Percentiles rank a stretch among this genome's conserved stretches.
Conservation (phyloP, 1,284 basidiomycete genomes). For the Boletus smithii region DNA sequence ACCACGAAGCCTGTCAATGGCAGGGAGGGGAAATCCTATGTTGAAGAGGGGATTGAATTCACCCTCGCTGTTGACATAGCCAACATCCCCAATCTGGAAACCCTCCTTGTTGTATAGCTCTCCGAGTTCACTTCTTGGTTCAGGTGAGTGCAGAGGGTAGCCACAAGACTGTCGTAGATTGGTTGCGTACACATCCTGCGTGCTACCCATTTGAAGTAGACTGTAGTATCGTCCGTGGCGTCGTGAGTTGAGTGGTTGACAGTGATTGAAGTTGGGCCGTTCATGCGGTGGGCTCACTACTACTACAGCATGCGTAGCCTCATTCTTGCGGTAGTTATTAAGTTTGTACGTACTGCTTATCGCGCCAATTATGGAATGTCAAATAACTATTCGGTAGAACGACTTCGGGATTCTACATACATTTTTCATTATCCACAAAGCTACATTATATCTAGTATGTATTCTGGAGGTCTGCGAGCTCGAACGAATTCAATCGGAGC, state of each 20-base stretch:
- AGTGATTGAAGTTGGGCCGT: no score
- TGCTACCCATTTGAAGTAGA: neutral
- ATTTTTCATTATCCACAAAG: no score
- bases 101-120: neutral
- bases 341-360: no score
- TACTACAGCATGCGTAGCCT: no score
- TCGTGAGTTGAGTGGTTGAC: neutral
- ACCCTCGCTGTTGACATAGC: conserved; percentile 1
- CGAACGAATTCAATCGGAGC: no score
- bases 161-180: conserved; percentile 7
- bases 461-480: no score
- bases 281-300: no score
- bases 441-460: no score
- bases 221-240: neutral
- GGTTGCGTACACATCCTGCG: conserved; percentile 3
- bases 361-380: no score
- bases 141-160: conserved; percentile 11
- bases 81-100: conserved; percentile 13
- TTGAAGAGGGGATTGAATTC: conserved; percentile 11
- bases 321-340: no score
- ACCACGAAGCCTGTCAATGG: neutral
- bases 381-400: no score
- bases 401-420: no score
- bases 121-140: neutral
- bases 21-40: neutral